A percentile compares a stretch with the other conserved stretches of the same genome.
These are phyloP conservation scores for Phoenix dactylifera DNA, from an alignment of 176 grass and related monocot genomes.

Conservation along the genomic window DNA sequence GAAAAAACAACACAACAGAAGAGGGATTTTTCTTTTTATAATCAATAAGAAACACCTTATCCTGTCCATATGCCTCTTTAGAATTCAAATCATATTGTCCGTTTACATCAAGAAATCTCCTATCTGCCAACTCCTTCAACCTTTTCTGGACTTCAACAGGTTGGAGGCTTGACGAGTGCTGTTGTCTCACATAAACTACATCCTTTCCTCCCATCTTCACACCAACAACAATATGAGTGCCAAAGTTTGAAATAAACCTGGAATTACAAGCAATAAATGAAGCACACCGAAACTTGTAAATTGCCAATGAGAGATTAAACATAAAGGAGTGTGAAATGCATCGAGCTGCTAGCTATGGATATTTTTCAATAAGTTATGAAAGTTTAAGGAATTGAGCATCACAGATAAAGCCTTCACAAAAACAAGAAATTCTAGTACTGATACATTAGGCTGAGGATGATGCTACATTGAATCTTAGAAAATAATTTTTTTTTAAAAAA, in stretches of 20 bases:
- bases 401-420: too few relatives aligned
- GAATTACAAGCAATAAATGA: conserved; percentile 20
- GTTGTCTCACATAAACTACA: conserved; percentile 83
- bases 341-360: too few relatives aligned
- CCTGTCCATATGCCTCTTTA: conserved; percentile 38
- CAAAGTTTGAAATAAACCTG: conserved; percentile 90
- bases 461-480: too few relatives aligned
- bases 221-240: conserved; percentile 90
- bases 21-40: neutral
- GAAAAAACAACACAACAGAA: conserved; percentile 11
- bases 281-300: conserved; percentile 2
- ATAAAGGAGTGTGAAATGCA: too few relatives aligned
- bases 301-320: neutral
- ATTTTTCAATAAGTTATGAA: too few relatives aligned
- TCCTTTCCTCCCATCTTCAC: conserved; percentile 98
- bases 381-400: too few relatives aligned
- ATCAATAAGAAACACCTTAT: conserved; percentile 39
- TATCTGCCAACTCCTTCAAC: conserved; percentile 76
- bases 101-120: conserved; percentile 50
- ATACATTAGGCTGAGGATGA: too few relatives aligned
- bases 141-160: conserved; percentile 79
- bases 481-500: too few relatives aligned
- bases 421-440: too few relatives aligned
- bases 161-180: conserved; percentile 73
- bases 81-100: conserved; percentile 47